A percentile compares a stretch with the other conserved stretches of the same genome.
These are phyloP conservation scores for Leccinum insigne DNA, from an alignment of 1,284 basidiomycete species.

Conservation along the genomic window DNA sequence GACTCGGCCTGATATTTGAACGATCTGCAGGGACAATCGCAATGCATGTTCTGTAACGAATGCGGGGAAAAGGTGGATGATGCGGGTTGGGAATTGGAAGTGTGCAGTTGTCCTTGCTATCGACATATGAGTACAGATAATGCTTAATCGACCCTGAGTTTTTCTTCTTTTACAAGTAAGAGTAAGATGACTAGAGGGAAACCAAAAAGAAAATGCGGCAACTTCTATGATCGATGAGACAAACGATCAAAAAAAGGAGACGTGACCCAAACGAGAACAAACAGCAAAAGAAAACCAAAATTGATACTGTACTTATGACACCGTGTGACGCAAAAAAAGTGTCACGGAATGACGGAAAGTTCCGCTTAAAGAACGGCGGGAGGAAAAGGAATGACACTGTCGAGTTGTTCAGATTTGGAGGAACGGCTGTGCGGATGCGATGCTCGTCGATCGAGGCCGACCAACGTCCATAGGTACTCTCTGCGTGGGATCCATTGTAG, in stretches of 20 bases:
- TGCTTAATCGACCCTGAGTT: slow-evolving; percentile 31
- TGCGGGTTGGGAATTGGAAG: slow-evolving; percentile 9
- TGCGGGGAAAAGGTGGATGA: slow-evolving; percentile 32
- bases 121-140: slow-evolving; percentile 34
- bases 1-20: slow-evolving; percentile 32
- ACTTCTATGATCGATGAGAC: slow-evolving; percentile 34
- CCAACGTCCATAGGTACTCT: slow-evolving; percentile 26
- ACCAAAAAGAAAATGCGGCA: slow-evolving; percentile 17
- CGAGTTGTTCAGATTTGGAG: slow-evolving; percentile 18
- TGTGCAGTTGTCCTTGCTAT: slow-evolving; percentile 25
- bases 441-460: slow-evolving; percentile 31
- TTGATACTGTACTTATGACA: slow-evolving; percentile 20
- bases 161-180: slow-evolving; percentile 25
- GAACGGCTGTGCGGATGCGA: slow-evolving; percentile 24
- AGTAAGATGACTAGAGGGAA: slow-evolving; percentile 11
- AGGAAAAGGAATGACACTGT: slow-evolving; percentile 18
- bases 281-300: slow-evolving; percentile 18
- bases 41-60: slow-evolving; percentile 36
- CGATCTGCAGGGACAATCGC: slow-evolving; percentile 36
- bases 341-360: slow-evolving; percentile 21
- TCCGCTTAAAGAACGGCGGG: slow-evolving; percentile 27
- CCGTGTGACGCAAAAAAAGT: slow-evolving; percentile 13
- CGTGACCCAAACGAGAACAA: slow-evolving; percentile 26
- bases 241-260: slow-evolving; percentile 17
- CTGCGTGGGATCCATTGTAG: slow-evolving; percentile 32